A percentile compares a stretch with the other conserved stretches of the same genome.
Conservation (phyloP, 176 grass and related monocot genomes). For the Phyllostachys edulis region DNA sequence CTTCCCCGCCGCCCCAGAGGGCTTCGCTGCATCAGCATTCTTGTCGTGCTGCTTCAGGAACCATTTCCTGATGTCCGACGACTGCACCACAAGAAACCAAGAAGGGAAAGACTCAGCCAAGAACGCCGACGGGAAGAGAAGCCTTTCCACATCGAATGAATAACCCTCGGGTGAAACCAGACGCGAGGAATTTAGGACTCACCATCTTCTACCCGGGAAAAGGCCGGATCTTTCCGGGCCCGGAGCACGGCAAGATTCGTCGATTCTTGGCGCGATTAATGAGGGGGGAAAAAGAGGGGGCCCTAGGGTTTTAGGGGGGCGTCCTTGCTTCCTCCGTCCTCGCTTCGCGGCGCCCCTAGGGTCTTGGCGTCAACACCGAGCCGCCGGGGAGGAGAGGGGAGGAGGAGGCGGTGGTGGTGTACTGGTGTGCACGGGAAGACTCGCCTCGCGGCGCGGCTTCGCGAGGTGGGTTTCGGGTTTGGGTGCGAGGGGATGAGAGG, state of each 20-base stretch:
- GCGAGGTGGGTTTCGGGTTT: slow-evolving; percentile 25
- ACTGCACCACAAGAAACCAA: slow-evolving; percentile 47
- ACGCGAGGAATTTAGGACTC: not conserved
- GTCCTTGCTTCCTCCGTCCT: slow-evolving; percentile 13
- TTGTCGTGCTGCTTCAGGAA: slow-evolving; percentile 92
- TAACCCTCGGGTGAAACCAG: not conserved
- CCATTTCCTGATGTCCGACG: slow-evolving; percentile 97
- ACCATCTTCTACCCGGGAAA: slow-evolving; percentile 30
- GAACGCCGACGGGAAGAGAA: not conserved
- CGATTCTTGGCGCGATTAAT: not conserved
- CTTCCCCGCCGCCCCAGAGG: slow-evolving; percentile 1
- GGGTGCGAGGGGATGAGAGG: not conserved
- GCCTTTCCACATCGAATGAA: slow-evolving; percentile 6
- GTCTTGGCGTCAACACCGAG: not conserved
- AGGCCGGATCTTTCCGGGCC: slow-evolving; percentile 15
- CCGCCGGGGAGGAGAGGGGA: not conserved
- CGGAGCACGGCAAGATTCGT: not conserved
- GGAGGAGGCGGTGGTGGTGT: not conserved
- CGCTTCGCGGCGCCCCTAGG: not conserved
- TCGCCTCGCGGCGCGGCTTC: not conserved
- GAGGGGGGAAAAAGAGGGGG: not conserved
- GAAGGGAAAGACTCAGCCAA: not conserved
- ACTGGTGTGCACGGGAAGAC: slow-evolving; percentile 2
- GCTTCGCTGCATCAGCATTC: slow-evolving; percentile 41
- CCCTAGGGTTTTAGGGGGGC: slow-evolving; percentile 22